Conservation (phyloP, 805 yeast species). For the Saccharomyces kudriavzevii region DNA sequence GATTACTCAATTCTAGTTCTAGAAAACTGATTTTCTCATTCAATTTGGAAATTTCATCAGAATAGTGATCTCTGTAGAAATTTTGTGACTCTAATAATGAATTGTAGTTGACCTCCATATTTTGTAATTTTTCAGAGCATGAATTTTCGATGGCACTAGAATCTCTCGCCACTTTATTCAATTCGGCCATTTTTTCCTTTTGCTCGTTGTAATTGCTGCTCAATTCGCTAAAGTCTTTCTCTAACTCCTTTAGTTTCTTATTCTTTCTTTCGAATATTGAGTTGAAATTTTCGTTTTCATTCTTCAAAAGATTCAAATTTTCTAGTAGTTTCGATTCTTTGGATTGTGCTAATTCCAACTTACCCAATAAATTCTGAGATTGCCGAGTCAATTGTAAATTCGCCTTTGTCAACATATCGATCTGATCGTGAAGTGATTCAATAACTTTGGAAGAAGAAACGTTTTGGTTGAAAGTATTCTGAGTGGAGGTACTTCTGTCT, state of each 20-base stretch:
- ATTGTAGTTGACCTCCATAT: conserved; percentile 19
- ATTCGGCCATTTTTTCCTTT: conserved; percentile 40
- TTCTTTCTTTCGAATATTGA: conserved; percentile 64
- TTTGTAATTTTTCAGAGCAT: conserved; percentile 11
- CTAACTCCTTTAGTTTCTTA: conserved; percentile 59
- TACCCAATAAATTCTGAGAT: conserved; percentile 44
- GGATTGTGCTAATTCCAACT: conserved; percentile 38
- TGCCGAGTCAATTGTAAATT: conserved; percentile 32
- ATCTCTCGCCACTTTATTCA: conserved; percentile 3
- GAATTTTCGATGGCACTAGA: conserved; percentile 1
- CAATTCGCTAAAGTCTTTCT: conserved; percentile 38
- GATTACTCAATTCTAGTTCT: background rate
- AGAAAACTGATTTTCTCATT: conserved; percentile 1
- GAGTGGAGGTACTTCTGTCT: background rate
- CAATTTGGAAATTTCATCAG: conserved; percentile 14
- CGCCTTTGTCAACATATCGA: conserved; percentile 44
- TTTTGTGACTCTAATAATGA: conserved; percentile 21
- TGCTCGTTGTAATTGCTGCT: conserved; percentile 36
- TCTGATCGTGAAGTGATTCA: conserved; percentile 37
- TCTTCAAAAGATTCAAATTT: conserved; percentile 54
- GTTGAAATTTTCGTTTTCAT: conserved; percentile 68
- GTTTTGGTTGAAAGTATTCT: background rate
- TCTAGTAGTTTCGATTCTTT: conserved; percentile 42
- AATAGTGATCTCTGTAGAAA: conserved; percentile 18
- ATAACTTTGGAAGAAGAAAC: conserved; percentile 29